Base-by-base conservation (phyloP, 352 stramenopile species). In the Halophytophthora polymorphica region DNA sequence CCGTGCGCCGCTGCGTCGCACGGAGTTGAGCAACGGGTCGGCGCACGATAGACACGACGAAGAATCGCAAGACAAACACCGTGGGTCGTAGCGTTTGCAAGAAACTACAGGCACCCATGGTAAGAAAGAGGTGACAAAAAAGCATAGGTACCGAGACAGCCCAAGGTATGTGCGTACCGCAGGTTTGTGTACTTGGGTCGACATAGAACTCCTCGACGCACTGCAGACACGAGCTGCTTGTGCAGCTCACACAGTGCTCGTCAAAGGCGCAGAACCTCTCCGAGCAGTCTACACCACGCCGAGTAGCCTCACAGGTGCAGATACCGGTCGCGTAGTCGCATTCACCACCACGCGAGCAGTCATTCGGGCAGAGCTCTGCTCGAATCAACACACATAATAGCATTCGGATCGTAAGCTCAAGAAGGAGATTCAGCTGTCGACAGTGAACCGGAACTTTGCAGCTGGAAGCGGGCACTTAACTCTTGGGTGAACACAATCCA, bases 131-230 rank as follows among this genome's bases (percentile, higher is more conserved):
- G 0, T 41, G 10, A 45, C 34, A n/a, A 28, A 36, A 13, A 38
- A 2, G 31, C n/a, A n/a, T 21, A 19, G 19, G 12, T 13, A 18
- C 31, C 17, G 22, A 44, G 15, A 33, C 7, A 14, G 15, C 28
- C 22, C 25, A 44, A 1, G 23, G 6, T 34, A 12, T 17, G 12
- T 28, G 40, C 54, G 59, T 75, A 83, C 89, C 66, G 39, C 93
- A 98, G 4, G 61, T 73, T 31, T 85, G 71, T 1, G 70, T 84
- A 4, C 43, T 37, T n/a, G 71, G 53, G 14, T 87, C 71, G 0
- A 97, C 77, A 41, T 73, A 97, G 50, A 90, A 98, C 2, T 90
- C 84, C 25, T 94, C 78, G 12, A 80, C 59, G 53, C 95, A 98
- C 29, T 77, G 64, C 25, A 93, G 59, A 59, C 95, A 98, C 3